Conservation (phyloP, 169 alveolate species). For the Plasmodium blacklocki region DNA sequence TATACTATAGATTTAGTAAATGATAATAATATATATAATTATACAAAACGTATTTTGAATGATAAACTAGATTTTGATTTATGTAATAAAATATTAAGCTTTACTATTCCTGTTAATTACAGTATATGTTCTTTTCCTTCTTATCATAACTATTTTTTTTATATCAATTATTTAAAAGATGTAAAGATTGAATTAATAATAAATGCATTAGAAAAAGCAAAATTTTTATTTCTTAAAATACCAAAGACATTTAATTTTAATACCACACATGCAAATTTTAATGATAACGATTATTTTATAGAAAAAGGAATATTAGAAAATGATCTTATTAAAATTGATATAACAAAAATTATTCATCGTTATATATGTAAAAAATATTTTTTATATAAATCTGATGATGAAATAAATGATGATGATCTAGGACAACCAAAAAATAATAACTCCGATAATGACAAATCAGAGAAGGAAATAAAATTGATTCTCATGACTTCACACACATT, state of each 20-base stretch:
- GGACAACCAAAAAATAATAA: neutral
- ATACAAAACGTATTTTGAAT: slow-evolving; percentile 10
- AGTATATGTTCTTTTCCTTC: slow-evolving; percentile 41
- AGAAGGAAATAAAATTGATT: slow-evolving; percentile 12
- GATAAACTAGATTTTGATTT: slow-evolving; percentile 2
- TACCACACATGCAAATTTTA: slow-evolving; percentile 22
- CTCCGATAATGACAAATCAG: neutral
- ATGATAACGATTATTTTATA: slow-evolving; percentile 20
- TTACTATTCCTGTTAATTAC: slow-evolving; percentile 27
- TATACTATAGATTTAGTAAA: neutral
- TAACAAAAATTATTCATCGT: slow-evolving; percentile 3
- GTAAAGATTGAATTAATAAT: slow-evolving; percentile 3
- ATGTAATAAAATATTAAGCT: slow-evolving; percentile 28
- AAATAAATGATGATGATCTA: neutral
- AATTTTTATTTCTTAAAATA: slow-evolving; percentile 25
- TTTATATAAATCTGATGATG: neutral
- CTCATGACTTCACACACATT: slow-evolving; percentile 43
- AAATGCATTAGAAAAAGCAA: slow-evolving; percentile 12
- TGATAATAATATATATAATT: slow-evolving; percentile 13
- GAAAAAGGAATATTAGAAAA: slow-evolving; percentile 53
- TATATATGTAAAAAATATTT: slow-evolving; percentile 13
- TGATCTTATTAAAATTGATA: slow-evolving; percentile 27
- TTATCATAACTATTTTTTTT: slow-evolving; percentile 21
- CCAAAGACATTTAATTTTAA: slow-evolving; percentile 11
- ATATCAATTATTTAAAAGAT: slow-evolving; percentile 13